Evolutionary conservation across 768 basidiomycete species (phyloP).

Genomic region (Suillus hirtellus): DNA sequence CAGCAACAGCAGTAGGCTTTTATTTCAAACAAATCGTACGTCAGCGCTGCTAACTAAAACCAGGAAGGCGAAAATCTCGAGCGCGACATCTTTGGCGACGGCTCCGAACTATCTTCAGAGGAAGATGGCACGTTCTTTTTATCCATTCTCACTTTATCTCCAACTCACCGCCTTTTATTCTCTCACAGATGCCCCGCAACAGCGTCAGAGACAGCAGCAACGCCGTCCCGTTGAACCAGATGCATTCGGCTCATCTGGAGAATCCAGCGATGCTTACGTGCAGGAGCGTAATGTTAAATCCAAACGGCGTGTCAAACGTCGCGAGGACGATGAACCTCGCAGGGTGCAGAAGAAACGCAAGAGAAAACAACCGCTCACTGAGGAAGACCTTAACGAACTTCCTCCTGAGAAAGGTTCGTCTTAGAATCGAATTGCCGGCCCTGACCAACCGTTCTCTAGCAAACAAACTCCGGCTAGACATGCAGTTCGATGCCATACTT

Average conservation of each 20-base stretch:
- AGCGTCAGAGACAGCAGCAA: conserved; percentile 38
- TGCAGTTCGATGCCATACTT: conserved; percentile 84
- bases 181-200: conserved; percentile 42
- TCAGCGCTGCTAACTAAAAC: neutral
- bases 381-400: conserved; percentile 66
- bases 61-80: conserved; percentile 43
- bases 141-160: neutral
- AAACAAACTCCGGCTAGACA: conserved; percentile 74
- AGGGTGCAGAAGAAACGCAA: conserved; percentile 54
- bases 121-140: conserved; percentile 48
- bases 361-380: conserved; percentile 55
- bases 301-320: conserved; percentile 31
- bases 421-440: neutral
- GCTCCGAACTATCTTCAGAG: conserved; percentile 80
- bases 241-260: conserved; percentile 36
- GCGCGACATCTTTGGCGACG: conserved; percentile 80
- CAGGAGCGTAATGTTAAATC: conserved; percentile 32
- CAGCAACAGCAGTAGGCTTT: conserved; percentile 4
- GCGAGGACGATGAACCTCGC: conserved; percentile 44
- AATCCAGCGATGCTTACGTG: conserved; percentile 56
- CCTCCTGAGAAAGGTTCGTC: conserved; percentile 75
- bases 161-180: conserved; percentile 9
- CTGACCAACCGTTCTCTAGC: conserved; percentile 43
- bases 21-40: too few relatives aligned
- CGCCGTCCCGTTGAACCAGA: conserved; percentile 36